Conservation (phyloP, 164 flowering plant species). For the Houttuynia cordata region DNA sequence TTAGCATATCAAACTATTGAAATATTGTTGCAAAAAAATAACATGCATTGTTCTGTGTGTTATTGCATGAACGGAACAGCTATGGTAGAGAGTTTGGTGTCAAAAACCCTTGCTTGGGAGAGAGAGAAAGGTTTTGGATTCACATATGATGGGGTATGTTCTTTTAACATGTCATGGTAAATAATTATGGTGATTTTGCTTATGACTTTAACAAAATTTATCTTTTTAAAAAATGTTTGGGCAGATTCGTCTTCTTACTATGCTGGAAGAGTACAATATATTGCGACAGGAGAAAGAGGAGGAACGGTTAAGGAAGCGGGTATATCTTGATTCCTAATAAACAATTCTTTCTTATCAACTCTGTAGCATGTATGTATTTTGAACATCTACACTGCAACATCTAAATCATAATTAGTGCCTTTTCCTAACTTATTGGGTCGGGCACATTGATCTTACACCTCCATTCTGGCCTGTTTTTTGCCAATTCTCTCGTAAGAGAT, state of each 20-base stretch:
- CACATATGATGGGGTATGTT: slow-evolving; percentile 59
- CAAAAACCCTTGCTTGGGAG: slow-evolving; percentile 47
- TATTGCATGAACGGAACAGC: slow-evolving; percentile 23
- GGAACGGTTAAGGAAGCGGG: slow-evolving; percentile 69
- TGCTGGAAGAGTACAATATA: slow-evolving; percentile 73
- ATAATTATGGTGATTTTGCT: neutral
- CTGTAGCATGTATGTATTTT: neutral
- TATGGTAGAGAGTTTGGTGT: slow-evolving; percentile 45
- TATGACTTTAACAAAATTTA: neutral
- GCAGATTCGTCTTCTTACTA: slow-evolving; percentile 64
- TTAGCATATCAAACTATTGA: too few species aligned
- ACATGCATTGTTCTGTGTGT: neutral
- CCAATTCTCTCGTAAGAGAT: too few species aligned
- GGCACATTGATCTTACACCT: too few species aligned
- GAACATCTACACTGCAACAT: neutral
- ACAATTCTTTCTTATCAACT: neutral
- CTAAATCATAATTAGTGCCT: too few species aligned
- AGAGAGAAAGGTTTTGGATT: slow-evolving; percentile 45
- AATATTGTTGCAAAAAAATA: too few species aligned
- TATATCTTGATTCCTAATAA: slow-evolving; percentile 11
- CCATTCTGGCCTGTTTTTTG: too few species aligned
- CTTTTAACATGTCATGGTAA: neutral
- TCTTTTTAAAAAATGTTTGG: slow-evolving; percentile 1
- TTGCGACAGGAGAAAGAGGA: slow-evolving; percentile 75
- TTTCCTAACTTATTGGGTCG: too few species aligned